These are phyloP conservation scores for Fusarium haematococcum DNA, from an alignment of 2,329 filamentous ascomycete species.

Conservation along the genomic window DNA sequence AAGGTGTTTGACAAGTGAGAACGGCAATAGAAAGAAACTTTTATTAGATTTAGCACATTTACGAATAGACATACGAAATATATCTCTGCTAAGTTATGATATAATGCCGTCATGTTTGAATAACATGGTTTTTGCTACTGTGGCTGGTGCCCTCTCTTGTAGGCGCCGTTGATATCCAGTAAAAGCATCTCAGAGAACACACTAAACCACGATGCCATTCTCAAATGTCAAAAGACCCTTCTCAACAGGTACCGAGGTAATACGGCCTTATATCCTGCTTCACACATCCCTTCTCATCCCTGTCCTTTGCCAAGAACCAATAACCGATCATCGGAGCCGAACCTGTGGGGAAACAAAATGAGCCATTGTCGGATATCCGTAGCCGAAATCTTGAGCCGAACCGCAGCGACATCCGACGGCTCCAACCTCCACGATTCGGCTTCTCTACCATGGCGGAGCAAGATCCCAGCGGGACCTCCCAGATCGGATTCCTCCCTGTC, in stretches of 20 bases:
- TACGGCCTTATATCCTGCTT: background rate
- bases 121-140: no score
- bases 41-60: background rate
- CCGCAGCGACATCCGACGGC: background rate
- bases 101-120: background rate
- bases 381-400: background rate
- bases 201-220: background rate
- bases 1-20: conserved; percentile 70
- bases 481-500: conserved; percentile 1
- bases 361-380: background rate
- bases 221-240: background rate
- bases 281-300: background rate
- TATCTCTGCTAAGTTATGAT: background rate
- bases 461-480: background rate
- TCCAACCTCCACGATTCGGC: background rate
- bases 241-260: background rate
- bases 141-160: no score
- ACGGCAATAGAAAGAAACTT: background rate
- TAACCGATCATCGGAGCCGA: background rate
- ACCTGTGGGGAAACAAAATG: background rate
- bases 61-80: background rate
- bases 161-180: no score
- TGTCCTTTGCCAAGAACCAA: background rate
- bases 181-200: background rate
- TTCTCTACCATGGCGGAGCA: background rate